These are phyloP conservation scores for Epithele typhae DNA, from an alignment of 768 basidiomycete species.

Conservation along the genomic window DNA sequence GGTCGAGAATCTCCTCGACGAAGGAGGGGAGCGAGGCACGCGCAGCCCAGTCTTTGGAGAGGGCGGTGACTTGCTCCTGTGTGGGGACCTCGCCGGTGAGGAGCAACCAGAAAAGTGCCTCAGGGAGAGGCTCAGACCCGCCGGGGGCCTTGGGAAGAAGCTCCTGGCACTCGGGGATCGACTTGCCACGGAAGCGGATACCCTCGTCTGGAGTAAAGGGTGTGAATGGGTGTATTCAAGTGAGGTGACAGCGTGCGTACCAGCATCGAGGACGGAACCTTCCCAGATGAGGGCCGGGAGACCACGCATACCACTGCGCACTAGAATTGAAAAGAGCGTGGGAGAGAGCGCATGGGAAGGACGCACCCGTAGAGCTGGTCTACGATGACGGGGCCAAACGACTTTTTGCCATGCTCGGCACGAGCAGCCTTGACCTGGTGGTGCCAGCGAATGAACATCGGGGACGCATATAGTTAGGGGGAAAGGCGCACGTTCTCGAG, in stretches of 20 bases:
- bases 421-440: slow-evolving; percentile 77
- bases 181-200: slow-evolving; percentile 96
- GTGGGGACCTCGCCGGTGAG: slow-evolving; percentile 95
- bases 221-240: slow-evolving; percentile 2
- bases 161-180: slow-evolving; percentile 85
- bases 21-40: slow-evolving; percentile 88
- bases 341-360: background rate
- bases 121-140: slow-evolving; percentile 88
- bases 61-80: slow-evolving; percentile 76
- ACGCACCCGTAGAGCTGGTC: slow-evolving; percentile 86
- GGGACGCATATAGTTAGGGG: background rate
- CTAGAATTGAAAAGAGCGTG: slow-evolving; percentile 5
- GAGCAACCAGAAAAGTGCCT: slow-evolving; percentile 93
- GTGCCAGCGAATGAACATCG: background rate
- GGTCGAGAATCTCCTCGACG: slow-evolving; percentile 94
- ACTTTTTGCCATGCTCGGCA: slow-evolving; percentile 84
- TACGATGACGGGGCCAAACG: slow-evolving; percentile 87
- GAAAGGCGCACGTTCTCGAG: slow-evolving; percentile 55
- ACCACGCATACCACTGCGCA: slow-evolving; percentile 75
- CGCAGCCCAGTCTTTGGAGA: slow-evolving; percentile 94
- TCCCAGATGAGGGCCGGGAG: slow-evolving; percentile 97
- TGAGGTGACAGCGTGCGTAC: slow-evolving; percentile 35
- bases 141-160: slow-evolving; percentile 86
- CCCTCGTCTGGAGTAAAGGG: slow-evolving; percentile 67
- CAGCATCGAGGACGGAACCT: slow-evolving; percentile 93